Evolutionary conservation across 1,284 basidiomycete genomes (phyloP).

Genomic region (Fomitopsis betulina): DNA sequence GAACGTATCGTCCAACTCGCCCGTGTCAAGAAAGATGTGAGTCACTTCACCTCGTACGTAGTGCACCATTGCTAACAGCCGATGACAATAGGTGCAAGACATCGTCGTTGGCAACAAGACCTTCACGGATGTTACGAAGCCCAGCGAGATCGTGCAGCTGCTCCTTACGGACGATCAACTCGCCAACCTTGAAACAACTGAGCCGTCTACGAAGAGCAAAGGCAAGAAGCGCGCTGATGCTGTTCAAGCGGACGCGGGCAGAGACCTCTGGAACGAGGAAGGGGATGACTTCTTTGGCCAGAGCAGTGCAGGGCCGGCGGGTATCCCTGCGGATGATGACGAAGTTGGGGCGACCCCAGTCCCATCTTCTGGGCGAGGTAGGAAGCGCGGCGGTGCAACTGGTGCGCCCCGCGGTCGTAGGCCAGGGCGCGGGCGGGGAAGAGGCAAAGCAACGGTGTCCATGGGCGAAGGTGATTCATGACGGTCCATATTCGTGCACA

Average conservation of each 20-base stretch:
- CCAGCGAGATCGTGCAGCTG: slow-evolving; percentile 95
- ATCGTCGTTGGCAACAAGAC: slow-evolving; percentile 98
- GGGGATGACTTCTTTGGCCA: slow-evolving; percentile 81
- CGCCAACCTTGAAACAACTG: slow-evolving; percentile 51
- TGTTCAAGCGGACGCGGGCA: slow-evolving; percentile 36
- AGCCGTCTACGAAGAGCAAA: slow-evolving; percentile 35
- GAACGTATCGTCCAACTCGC: slow-evolving; percentile 96
- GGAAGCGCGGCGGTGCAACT: slow-evolving; percentile 35
- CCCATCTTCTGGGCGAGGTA: slow-evolving; percentile 28
- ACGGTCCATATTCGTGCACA: not conserved
- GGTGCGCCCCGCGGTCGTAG: slow-evolving; percentile 40
- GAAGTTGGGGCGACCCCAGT: slow-evolving; percentile 28
- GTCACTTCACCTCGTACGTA: slow-evolving; percentile 22
- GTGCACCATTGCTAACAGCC: not conserved
- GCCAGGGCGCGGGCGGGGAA: slow-evolving; percentile 17
- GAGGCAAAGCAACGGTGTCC: slow-evolving; percentile 17
- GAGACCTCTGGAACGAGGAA: slow-evolving; percentile 79
- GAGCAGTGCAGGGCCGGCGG: slow-evolving; percentile 10
- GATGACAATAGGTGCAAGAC: slow-evolving; percentile 81
- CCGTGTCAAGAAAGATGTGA: slow-evolving; percentile 91
- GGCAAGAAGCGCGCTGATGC: slow-evolving; percentile 32
- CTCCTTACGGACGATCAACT: slow-evolving; percentile 93
- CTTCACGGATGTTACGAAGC: slow-evolving; percentile 88
- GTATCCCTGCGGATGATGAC: slow-evolving; percentile 28
- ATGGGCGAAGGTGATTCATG: slow-evolving; percentile 16